Percentiles rank a stretch among this genome's conserved stretches.
Conservation (phyloP, 1,284 basidiomycete species). For the Xerocomus minutiporus region DNA sequence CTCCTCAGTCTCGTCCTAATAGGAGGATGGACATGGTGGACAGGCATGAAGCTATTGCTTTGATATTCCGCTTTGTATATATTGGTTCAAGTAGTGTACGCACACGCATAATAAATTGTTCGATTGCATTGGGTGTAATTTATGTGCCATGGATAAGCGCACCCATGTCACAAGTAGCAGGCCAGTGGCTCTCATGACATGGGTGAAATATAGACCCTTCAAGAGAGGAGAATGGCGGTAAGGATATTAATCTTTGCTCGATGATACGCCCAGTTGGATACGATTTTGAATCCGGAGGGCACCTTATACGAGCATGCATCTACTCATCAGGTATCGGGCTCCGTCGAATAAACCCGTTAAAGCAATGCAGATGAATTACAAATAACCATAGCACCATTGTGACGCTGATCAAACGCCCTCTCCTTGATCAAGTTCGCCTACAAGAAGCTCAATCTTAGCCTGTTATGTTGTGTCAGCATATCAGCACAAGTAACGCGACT, state of each 20-base stretch:
- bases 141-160: slow-evolving; percentile 16
- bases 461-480: slow-evolving; percentile 28
- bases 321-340: background rate
- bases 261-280: slow-evolving; percentile 75
- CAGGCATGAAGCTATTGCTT: slow-evolving; percentile 45
- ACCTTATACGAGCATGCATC: slow-evolving; percentile 71
- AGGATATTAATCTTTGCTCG: slow-evolving; percentile 55
- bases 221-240: background rate
- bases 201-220: background rate
- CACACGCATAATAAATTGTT: background rate
- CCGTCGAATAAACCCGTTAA: background rate
- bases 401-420: slow-evolving; percentile 41
- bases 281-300: slow-evolving; percentile 61
- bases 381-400: background rate
- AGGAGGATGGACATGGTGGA: slow-evolving; percentile 56
- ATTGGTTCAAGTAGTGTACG: background rate
- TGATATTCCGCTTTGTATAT: slow-evolving; percentile 16
- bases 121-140: background rate
- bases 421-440: slow-evolving; percentile 58
- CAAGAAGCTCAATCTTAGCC: slow-evolving; percentile 63
- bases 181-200: slow-evolving; percentile 5
- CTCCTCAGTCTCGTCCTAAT: slow-evolving; percentile 51
- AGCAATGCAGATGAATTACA: background rate
- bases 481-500: background rate
- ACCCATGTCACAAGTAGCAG: slow-evolving; percentile 1